Base-by-base conservation (phyloP, 768 basidiomycete genomes). In the Atractiella rhizophila region DNA sequence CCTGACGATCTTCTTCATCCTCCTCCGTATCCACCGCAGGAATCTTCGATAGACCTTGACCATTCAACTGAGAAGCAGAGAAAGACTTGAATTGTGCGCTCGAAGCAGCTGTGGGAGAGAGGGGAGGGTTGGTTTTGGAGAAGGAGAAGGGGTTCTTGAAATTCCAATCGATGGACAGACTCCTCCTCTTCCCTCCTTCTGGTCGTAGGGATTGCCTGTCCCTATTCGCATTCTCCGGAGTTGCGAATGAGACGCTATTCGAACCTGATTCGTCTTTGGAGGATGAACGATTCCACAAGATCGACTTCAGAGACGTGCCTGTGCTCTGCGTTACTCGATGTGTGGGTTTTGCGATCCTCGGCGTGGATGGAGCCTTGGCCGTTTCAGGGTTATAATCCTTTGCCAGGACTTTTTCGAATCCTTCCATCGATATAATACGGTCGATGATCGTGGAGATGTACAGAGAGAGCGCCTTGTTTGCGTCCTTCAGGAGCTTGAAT, bases 371-470 rank as follows among this genome's bases (percentile, higher is more conserved):
- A 5, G 37, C 30, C 4, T 30, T 38, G 19, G 37, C n/a, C 37
- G 44, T 51, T 16, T 46, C 39, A 5, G 45, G 42, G 18, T 35
- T 6, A 24, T 42, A 26, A 11, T 50, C 46, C 24, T 46, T 51
- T n/a, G 86, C 79, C 27, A 94, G 70, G 40, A 96, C 78, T 52
- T 88, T 82, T 59, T 96, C 88, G 60, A 88, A 94, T 19, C 85
- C 85, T 59, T 91, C 86, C 58, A 86, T 77, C 1, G 77, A 69
- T 51, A 94, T 88, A 55, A 96, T 91, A 33, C 86, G 72, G 63
- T 96, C 88, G 53, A 96, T 79, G 50, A 96, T 96, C 66, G 94
- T 96, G 34, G 81, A 83, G 4, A 86, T 83, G 54, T 96, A 96
- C 29, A 94, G 61, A 15, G 82, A 82, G 11, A 96, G 64, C 1